These are phyloP conservation scores for Mycotypha africana DNA, from an alignment of 371 early-diverging fungal genomes.

Conservation along the genomic window DNA sequence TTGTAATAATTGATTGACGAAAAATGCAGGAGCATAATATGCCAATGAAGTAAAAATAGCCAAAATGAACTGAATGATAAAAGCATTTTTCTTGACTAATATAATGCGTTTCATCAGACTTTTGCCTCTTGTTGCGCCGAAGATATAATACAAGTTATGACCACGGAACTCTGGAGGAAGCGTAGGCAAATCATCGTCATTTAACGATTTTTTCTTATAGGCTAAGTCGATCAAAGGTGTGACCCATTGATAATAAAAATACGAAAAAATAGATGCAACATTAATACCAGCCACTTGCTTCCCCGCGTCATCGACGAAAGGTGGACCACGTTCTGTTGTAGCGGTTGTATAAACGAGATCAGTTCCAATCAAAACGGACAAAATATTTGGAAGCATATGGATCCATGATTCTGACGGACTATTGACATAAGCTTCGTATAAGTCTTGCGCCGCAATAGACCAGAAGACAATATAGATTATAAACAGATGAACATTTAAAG, in stretches of 20 bases:
- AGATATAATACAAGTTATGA: conserved; percentile 25
- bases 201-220: conserved; percentile 21
- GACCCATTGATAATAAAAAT: conserved; percentile 21
- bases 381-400: conserved; percentile 10
- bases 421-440: conserved; percentile 3
- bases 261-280: conserved; percentile 23
- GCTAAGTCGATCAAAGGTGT: conserved; percentile 25
- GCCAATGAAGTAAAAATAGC: conserved; percentile 19
- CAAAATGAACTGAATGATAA: conserved; percentile 20
- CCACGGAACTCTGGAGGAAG: conserved; percentile 30
- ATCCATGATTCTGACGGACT: conserved; percentile 1
- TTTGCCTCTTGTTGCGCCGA: conserved; percentile 20
- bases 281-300: conserved; percentile 13
- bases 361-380: conserved; percentile 12
- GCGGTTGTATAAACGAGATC: conserved; percentile 28
- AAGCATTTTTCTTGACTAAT: conserved; percentile 16
- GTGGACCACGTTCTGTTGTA: conserved; percentile 23
- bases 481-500: conserved; percentile 32
- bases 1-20: conserved; percentile 28
- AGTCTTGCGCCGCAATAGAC: conserved; percentile 8
- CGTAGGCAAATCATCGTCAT: conserved; percentile 30
- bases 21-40: conserved; percentile 36
- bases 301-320: conserved; percentile 30
- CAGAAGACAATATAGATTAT: conserved; percentile 17
- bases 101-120: conserved; percentile 23